Evolutionary conservation across 495 filamentous ascomycete species (phyloP).

Genomic region (Xylaria nigripes): DNA sequence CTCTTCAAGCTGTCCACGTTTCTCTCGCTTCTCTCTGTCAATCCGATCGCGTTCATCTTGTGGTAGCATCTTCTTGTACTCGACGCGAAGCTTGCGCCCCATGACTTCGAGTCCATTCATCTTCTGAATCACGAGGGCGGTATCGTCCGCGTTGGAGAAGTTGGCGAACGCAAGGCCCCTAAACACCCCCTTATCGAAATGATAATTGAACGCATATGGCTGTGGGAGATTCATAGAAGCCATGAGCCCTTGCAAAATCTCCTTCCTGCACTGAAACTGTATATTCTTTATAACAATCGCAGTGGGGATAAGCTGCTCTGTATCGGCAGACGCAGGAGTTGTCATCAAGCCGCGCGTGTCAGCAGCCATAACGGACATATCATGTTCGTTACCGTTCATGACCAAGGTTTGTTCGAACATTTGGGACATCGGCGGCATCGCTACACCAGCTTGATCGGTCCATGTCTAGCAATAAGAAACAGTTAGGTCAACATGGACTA

Average conservation of each 20-base stretch:
- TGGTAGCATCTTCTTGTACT: slow-evolving; percentile 99
- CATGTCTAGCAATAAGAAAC: slow-evolving; percentile 34
- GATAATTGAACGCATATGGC: slow-evolving; percentile 98
- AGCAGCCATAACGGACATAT: slow-evolving; percentile 18
- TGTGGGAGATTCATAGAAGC: slow-evolving; percentile 82
- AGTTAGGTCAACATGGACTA: background rate
- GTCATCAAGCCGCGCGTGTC: slow-evolving; percentile 26
- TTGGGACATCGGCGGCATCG: slow-evolving; percentile 33
- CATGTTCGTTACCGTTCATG: slow-evolving; percentile 30
- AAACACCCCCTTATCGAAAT: slow-evolving; percentile 98
- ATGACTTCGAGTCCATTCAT: slow-evolving; percentile 95
- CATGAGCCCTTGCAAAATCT: slow-evolving; percentile 87
- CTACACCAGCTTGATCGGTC: slow-evolving; percentile 38
- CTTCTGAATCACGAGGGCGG: slow-evolving; percentile 76
- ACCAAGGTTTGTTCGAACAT: slow-evolving; percentile 26
- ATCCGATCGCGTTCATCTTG: slow-evolving; percentile 90
- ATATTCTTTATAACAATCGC: slow-evolving; percentile 99
- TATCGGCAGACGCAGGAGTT: slow-evolving; percentile 45
- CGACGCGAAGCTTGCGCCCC: slow-evolving; percentile 86
- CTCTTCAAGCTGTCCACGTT: slow-evolving; percentile 91
- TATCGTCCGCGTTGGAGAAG: slow-evolving; percentile 93
- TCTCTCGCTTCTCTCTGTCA: slow-evolving; percentile 93
- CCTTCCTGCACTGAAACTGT: slow-evolving; percentile 95
- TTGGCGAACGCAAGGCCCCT: slow-evolving; percentile 95
- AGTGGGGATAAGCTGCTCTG: slow-evolving; percentile 80